These are phyloP conservation scores for Pelargonium cotyledonis DNA, from an alignment of 441 rosid genomes.

Conservation along the genomic window DNA sequence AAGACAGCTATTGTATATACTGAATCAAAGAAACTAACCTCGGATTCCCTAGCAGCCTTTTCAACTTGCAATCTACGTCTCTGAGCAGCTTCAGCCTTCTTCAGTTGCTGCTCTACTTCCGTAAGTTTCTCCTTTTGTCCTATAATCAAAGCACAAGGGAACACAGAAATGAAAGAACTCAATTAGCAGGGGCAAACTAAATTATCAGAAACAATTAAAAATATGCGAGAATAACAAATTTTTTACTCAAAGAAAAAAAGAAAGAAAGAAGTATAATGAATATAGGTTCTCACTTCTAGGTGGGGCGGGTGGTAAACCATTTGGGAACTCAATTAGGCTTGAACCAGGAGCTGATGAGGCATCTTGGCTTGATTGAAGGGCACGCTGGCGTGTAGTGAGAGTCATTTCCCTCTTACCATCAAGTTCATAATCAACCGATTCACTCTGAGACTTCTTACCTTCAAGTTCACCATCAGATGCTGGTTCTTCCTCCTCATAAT, in stretches of 20 bases:
- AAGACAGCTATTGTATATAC: conserved; percentile 8
- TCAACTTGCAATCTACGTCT: conserved; percentile 80
- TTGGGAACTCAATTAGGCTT: conserved; percentile 66
- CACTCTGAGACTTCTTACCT: conserved; percentile 51
- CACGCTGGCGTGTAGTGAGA: conserved; percentile 82
- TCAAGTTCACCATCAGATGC: conserved; percentile 48
- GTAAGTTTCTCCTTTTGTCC: conserved; percentile 86
- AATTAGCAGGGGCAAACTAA: not conserved
- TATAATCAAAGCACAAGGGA: conserved; percentile 25
- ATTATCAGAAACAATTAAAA: not conserved
- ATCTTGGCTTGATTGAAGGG: conserved; percentile 73
- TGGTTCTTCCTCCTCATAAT: conserved; percentile 46
- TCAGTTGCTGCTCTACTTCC: conserved; percentile 70
- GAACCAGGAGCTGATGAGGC: conserved; percentile 42
- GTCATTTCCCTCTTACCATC: conserved; percentile 59
- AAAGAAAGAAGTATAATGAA: conserved; percentile 5
- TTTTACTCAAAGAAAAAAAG: not conserved
- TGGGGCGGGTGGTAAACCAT: conserved; percentile 90
- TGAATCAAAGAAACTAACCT: conserved; percentile 42
- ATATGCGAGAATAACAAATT: not conserved
- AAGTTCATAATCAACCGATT: conserved; percentile 45
- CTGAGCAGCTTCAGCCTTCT: conserved; percentile 90
- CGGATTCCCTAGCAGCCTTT: conserved; percentile 78
- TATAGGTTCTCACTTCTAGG: conserved; percentile 64
- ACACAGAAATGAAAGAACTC: not conserved